Evolutionary conservation across 2,329 filamentous ascomycete species (phyloP), one percentile per base, ranked within the genome.

Genomic region (Claviceps maximensis): DNA sequence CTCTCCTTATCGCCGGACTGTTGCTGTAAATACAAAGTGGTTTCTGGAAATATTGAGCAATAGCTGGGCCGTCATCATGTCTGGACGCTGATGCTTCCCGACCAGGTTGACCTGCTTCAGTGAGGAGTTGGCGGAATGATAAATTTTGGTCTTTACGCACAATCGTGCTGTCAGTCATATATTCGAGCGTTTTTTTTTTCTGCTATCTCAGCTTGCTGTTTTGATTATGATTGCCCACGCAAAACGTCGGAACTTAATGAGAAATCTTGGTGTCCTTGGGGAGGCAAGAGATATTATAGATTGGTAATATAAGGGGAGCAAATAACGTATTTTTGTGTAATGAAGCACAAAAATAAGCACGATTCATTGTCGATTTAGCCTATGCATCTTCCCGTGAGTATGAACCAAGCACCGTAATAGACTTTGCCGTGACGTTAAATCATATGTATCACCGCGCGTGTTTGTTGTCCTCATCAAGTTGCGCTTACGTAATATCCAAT

Each of bases 1-100:
- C 57, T 1, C 58, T 58, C 15, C 40, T 54, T 1, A 10, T 63
- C 38, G 59, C 57, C 33, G 58, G 52, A 3, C 29, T 56, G n/a
- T 21, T 61, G 36, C 50, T 62, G 33, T 63, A 59, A 50, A 50
- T 23, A 10, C 9, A 13, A 25, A 7, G 6, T 1, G 13, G 29
- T 13, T 3, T 19, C 15, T 12, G 38, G 8, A n/a, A 2, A 15
- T 17, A 45, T 27, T 40, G 21, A 31, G 23, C 8, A 17, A 27
- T 4, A 2, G 5, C n/a, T 3, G 19, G 42, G 25, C 38, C 29
- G 49, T 44, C 49, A 23, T 8, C 23, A 45, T 45, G 12, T 27
- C 10, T 8, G 31, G 13, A 33, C 10, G 31, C 31, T 12, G 3
- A 33, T 33, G 31, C 31, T 33, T 33, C 31, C 19, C 12, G 1